These are phyloP conservation scores for Picea glauca DNA, from an alignment of 75 land plant genomes.

Conservation along the genomic window DNA sequence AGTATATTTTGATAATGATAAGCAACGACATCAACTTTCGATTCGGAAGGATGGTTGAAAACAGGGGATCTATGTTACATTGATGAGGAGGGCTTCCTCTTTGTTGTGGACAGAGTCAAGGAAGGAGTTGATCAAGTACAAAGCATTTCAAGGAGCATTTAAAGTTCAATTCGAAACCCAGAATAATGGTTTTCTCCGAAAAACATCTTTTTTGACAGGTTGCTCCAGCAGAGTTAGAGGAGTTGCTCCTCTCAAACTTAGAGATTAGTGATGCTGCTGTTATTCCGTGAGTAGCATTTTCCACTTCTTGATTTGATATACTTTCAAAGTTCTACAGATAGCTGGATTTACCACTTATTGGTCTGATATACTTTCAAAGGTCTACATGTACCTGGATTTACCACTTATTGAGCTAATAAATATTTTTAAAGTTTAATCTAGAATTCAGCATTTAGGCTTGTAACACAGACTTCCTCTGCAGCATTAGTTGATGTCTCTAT, in stretches of 20 bases:
- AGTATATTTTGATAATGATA: conserved; percentile 50
- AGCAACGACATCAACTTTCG: conserved; percentile 32
- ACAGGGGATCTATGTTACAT: conserved; percentile 69
- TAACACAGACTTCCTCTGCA: neutral
- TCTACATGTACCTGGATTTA: too few species aligned
- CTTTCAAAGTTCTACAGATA: too few species aligned
- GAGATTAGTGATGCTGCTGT: conserved; percentile 79
- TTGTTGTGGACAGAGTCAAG: conserved; percentile 38
- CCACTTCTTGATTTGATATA: neutral
- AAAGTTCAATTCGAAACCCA: too few species aligned
- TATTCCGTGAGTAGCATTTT: conserved; percentile 50
- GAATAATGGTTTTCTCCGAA: too few species aligned
- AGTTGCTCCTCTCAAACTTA: conserved; percentile 56
- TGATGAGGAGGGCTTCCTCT: conserved; percentile 48
- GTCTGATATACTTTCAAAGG: too few species aligned
- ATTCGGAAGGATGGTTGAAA: conserved; percentile 52
- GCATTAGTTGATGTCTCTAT: neutral
- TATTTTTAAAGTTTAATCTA: too few species aligned
- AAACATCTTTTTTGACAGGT: conserved; percentile 30
- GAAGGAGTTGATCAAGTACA: too few species aligned
- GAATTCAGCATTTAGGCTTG: too few species aligned
- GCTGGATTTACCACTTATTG: too few species aligned
- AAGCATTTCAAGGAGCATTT: too few species aligned
- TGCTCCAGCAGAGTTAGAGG: conserved; percentile 79
- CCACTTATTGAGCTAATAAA: too few species aligned